A percentile compares a stretch with the other conserved stretches of the same genome.
Conservation (phyloP, 257 asterid species). For the Eucommia ulmoides region DNA sequence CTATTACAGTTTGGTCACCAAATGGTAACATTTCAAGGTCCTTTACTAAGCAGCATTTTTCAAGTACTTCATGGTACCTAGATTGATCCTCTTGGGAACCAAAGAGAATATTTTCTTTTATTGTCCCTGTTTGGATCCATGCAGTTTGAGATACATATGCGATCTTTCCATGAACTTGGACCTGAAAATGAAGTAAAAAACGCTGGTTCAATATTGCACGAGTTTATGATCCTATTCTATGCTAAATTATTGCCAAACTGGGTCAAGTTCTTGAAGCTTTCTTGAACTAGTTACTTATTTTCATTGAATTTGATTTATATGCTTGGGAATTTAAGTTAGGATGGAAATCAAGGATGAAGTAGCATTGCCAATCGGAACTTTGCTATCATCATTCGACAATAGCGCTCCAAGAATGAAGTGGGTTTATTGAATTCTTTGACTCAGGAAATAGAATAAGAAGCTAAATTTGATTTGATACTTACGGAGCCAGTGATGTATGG, state of each 20-base stretch:
- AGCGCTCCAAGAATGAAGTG: too few relatives aligned
- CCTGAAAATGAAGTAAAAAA: too few relatives aligned
- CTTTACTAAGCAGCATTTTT: slow-evolving; percentile 18
- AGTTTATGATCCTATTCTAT: too few relatives aligned
- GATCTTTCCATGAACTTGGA: slow-evolving; percentile 19
- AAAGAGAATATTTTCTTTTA: slow-evolving; percentile 22
- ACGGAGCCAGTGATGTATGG: slow-evolving; percentile 21
- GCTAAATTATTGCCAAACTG: too few relatives aligned
- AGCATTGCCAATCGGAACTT: too few relatives aligned
- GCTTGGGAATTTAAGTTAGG: too few relatives aligned
- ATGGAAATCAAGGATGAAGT: too few relatives aligned
- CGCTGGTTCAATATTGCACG: too few relatives aligned
- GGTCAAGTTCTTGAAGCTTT: too few relatives aligned
- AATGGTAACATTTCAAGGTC: slow-evolving; percentile 25
- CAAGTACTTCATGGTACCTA: slow-evolving; percentile 22
- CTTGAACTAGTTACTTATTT: too few relatives aligned
- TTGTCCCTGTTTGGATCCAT: slow-evolving; percentile 33
- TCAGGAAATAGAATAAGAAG: background rate
- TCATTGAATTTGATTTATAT: too few relatives aligned
- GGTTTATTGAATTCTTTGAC: background rate
- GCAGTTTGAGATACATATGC: slow-evolving; percentile 30
- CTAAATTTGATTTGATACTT: slow-evolving; percentile 6
- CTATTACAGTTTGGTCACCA: slow-evolving; percentile 23
- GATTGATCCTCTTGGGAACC: slow-evolving; percentile 18
- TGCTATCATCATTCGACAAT: too few relatives aligned